Evolutionary conservation across 2,329 filamentous ascomycete species (phyloP).

Genomic region (Aspergillus jensenii): DNA sequence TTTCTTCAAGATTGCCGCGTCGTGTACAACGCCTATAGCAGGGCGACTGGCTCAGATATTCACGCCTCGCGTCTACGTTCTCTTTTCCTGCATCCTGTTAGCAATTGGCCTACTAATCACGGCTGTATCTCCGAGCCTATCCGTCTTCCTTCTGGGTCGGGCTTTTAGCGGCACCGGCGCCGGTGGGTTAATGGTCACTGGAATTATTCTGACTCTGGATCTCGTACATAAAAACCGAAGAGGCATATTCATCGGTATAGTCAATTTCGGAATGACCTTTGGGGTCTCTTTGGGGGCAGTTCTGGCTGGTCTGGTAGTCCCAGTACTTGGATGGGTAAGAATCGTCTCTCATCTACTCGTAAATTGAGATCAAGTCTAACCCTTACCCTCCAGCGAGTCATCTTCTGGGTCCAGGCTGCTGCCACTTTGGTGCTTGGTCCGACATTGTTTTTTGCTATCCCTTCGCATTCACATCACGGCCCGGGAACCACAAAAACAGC

Average conservation of each 20-base stretch:
- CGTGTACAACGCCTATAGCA: conserved; percentile 64
- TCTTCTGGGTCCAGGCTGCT: conserved; percentile 74
- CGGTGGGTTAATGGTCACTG: conserved; percentile 70
- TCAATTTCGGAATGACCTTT: conserved; percentile 71
- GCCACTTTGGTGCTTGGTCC: conserved; percentile 61
- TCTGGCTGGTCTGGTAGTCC: conserved; percentile 65
- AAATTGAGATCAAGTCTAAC: background rate
- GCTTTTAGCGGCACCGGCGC: conserved; percentile 67
- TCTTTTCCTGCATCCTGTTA: conserved; percentile 60
- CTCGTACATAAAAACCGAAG: conserved; percentile 65
- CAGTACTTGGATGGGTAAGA: conserved; percentile 67
- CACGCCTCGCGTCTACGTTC: conserved; percentile 64
- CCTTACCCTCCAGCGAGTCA: conserved; percentile 53
- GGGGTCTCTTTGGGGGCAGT: conserved; percentile 72
- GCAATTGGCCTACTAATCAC: conserved; percentile 65
- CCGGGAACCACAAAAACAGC: conserved; percentile 37
- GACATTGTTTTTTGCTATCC: conserved; percentile 66
- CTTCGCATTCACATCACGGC: conserved; percentile 39
- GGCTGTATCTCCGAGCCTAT: conserved; percentile 58
- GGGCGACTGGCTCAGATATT: conserved; percentile 75
- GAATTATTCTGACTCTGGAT: conserved; percentile 75
- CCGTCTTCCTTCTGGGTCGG: conserved; percentile 67
- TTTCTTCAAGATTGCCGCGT: conserved; percentile 52
- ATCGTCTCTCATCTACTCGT: too few relatives aligned
- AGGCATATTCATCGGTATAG: conserved; percentile 71